These are phyloP conservation scores for Aaosphaeria pasadenensis DNA, from an alignment of 2,329 filamentous ascomycete genomes.

Conservation along the genomic window DNA sequence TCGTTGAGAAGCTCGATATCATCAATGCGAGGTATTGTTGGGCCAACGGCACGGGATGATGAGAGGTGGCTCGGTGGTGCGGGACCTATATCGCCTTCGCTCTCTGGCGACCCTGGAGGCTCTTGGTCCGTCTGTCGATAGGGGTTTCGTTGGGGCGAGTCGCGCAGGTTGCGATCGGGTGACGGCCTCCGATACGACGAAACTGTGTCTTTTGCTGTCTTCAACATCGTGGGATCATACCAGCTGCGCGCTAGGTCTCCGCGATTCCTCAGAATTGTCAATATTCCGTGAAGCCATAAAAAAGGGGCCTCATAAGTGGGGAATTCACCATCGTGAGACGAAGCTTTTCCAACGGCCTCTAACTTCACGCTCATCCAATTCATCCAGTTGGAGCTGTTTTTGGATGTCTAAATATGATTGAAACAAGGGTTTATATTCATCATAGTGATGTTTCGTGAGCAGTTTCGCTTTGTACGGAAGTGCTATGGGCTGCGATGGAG, in stretches of 20 bases:
- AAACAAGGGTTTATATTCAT: constrained; percentile 67
- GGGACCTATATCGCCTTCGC: constrained; percentile 49
- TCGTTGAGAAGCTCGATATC: constrained; percentile 68
- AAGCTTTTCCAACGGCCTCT: constrained; percentile 94
- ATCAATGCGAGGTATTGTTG: constrained; percentile 64
- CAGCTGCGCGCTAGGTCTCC: constrained; percentile 84
- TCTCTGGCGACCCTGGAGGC: neutral
- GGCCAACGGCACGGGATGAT: constrained; percentile 42
- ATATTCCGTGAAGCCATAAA: constrained; percentile 14
- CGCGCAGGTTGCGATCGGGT: constrained; percentile 10
- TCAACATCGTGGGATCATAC: constrained; percentile 79
- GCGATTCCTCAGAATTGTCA: constrained; percentile 67
- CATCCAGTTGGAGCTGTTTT: constrained; percentile 68
- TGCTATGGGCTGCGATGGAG: constrained; percentile 18
- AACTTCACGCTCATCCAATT: constrained; percentile 70
- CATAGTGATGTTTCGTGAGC: constrained; percentile 68
- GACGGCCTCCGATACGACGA: constrained; percentile 13
- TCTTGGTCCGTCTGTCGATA: constrained; percentile 6
- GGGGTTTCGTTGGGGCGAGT: constrained; percentile 11
- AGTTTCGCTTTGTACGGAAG: constrained; percentile 65
- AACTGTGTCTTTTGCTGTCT: constrained; percentile 45
- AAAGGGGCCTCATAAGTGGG: neutral
- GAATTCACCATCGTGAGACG: constrained; percentile 71
- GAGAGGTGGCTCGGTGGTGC: constrained; percentile 43
- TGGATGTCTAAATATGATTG: constrained; percentile 85